A percentile compares a stretch with the other conserved stretches of the same genome.
Conservation (phyloP, 176 grass and related monocot species). For the Calamus simplicifolius region DNA sequence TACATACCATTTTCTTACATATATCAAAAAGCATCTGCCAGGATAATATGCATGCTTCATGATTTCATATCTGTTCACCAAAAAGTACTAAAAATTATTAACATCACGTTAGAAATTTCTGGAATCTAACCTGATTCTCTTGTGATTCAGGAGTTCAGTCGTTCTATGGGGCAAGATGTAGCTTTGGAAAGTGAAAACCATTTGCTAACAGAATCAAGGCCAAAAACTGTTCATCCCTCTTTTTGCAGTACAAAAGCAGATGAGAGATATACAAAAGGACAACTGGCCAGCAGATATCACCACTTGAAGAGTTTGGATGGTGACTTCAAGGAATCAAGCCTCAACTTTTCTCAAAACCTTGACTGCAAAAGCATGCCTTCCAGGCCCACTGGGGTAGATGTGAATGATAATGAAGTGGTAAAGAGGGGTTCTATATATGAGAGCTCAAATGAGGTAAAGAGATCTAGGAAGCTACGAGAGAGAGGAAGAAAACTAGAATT, state of each 20-base stretch:
- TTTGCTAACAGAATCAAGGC: slow-evolving; percentile 9
- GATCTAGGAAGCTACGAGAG: slow-evolving; percentile 50
- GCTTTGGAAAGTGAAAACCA: slow-evolving; percentile 19
- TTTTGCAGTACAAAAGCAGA: slow-evolving; percentile 20
- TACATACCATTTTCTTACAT: too few relatives aligned
- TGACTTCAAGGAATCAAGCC: slow-evolving; percentile 19
- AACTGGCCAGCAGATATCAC: slow-evolving; percentile 16
- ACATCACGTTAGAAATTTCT: background rate
- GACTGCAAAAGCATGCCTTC: slow-evolving; percentile 80
- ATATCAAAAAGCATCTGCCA: too few relatives aligned
- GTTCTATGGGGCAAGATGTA: slow-evolving; percentile 53
- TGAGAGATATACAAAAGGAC: slow-evolving; percentile 32
- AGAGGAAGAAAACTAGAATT: slow-evolving; percentile 56
- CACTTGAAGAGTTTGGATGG: slow-evolving; percentile 46
- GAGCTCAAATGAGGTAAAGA: slow-evolving; percentile 66
- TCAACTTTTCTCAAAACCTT: slow-evolving; percentile 44
- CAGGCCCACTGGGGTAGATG: slow-evolving; percentile 21
- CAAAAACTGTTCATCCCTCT: slow-evolving; percentile 18
- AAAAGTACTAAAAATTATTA: too few relatives aligned
- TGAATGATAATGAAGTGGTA: slow-evolving; percentile 26
- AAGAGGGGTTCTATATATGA: slow-evolving; percentile 89
- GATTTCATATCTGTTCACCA: too few relatives aligned
- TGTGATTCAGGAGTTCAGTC: slow-evolving; percentile 1
- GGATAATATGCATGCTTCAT: too few relatives aligned
- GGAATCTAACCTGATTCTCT: background rate